Evolutionary conservation across 2,329 filamentous ascomycete genomes (phyloP), one percentile per base, ranked within the genome.

Genomic region (Aureobasidium sp.): DNA sequence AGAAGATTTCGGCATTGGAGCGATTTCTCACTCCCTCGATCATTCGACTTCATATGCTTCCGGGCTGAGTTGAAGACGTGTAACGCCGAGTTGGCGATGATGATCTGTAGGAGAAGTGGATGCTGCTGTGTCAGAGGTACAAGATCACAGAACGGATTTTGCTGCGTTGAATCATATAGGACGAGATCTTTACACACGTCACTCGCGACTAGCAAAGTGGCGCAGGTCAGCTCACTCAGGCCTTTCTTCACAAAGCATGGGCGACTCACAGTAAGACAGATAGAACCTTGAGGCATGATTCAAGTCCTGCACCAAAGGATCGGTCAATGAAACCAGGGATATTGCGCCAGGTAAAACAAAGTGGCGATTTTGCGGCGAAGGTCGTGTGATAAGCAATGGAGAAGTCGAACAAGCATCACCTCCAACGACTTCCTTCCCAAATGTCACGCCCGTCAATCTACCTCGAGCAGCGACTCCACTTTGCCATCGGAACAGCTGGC

Each of bases 21-120:
- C 5, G 2, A 5, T 4, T 18, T 8, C 20, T 9, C 20, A n/a
- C 1, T 6, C 6, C 1, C 20, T 3, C 3, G 8, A 9, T n/a
- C 5, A 16, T 6, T 6, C 4, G 42, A 6, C 2, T 2, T 47
- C 2, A n/a, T 4, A 25, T 11, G 25, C 23, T 3, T 15, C 16
- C 31, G 47, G 10, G 47, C 20, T 18, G 27, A 13, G n/a, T 51
- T 51, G 29, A n/a, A 33, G 27, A 51, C 33, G 20, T 51, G 48
- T 1, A 51, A 4, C 5, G 48, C 48, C 4, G 48, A 31, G 4
- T 20, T 33, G 11, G 48, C 48, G 4, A 51, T 33, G 20, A 51
- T 33, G 15, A 51, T 51, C 16, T 51, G 48, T 7, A 31, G 16
- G 6, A 51, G 29, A n/a, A 51, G 10, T 3, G 48, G 48, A 33